Percentiles rank a stretch among this genome's conserved stretches.
These are phyloP conservation scores for Mortierella sp. DNA, from an alignment of 371 early-diverging fungal species.

Conservation along the genomic window DNA sequence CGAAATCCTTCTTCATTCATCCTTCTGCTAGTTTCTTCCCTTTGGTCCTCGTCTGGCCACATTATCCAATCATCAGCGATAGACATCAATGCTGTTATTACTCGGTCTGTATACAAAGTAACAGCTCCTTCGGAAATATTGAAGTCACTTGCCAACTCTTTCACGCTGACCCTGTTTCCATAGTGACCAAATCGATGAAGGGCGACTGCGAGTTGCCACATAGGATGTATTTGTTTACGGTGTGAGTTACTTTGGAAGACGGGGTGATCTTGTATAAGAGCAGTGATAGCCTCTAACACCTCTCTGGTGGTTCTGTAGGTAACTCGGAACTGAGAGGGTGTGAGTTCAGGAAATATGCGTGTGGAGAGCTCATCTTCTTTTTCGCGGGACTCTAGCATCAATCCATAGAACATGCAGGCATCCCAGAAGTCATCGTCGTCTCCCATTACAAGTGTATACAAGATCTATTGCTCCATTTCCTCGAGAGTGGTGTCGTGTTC, in stretches of 20 bases:
- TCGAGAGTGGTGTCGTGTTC: too few relatives aligned
- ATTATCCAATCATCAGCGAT: background rate
- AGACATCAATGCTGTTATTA: background rate
- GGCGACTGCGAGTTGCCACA: conserved; percentile 18
- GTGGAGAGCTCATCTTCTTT: too few relatives aligned
- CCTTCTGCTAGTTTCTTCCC: conserved; percentile 3
- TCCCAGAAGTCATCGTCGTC: too few relatives aligned
- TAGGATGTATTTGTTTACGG: conserved; percentile 1
- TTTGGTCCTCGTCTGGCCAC: conserved; percentile 10
- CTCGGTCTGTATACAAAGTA: background rate
- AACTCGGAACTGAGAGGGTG: background rate
- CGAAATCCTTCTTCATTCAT: conserved; percentile 18
- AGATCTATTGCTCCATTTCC: too few relatives aligned
- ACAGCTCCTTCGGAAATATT: background rate
- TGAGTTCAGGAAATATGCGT: too few relatives aligned
- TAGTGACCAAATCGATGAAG: conserved; percentile 3
- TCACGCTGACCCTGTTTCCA: conserved; percentile 3
- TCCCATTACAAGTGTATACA: too few relatives aligned
- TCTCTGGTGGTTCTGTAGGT: background rate
- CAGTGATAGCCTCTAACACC: background rate
- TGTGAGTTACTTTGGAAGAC: conserved; percentile 11
- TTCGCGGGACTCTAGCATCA: too few relatives aligned
- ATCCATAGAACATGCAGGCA: too few relatives aligned
- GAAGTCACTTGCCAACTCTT: background rate
- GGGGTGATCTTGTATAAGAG: conserved; percentile 6